Evolutionary conservation across 2,329 filamentous ascomycete species (phyloP).

Genomic region (Hypomyces rosellus): DNA sequence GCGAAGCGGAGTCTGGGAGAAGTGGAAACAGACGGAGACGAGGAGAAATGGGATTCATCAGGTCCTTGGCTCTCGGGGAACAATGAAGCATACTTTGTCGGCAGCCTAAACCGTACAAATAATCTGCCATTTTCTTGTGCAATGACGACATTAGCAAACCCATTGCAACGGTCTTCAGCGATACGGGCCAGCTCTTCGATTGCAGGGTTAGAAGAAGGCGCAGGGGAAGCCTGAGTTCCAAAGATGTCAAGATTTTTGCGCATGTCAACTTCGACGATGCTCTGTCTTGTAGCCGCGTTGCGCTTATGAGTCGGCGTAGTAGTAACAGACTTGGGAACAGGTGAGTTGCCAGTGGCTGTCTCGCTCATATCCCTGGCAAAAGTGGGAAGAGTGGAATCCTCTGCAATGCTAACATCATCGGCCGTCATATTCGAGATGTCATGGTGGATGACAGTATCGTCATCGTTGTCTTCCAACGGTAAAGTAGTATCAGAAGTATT

Average conservation of each 20-base stretch:
- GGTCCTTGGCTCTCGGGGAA: conserved; percentile 25
- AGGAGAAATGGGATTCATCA: conserved; percentile 21
- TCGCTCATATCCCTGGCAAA: too few species aligned
- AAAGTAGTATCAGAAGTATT: background rate
- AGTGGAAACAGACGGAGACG: conserved; percentile 18
- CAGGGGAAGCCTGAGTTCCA: conserved; percentile 15
- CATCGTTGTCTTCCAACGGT: background rate
- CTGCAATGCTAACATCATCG: too few species aligned
- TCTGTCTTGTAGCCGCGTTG: conserved; percentile 11
- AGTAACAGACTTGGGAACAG: background rate
- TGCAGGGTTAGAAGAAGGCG: conserved; percentile 7
- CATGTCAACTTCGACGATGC: conserved; percentile 29
- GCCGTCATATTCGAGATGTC: background rate
- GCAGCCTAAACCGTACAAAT: conserved; percentile 34
- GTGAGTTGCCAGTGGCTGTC: background rate
- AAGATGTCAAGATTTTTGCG: conserved; percentile 32
- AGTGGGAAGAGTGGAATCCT: too few species aligned
- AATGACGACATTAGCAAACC: conserved; percentile 26
- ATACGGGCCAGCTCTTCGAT: conserved; percentile 23
- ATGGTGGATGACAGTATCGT: background rate
- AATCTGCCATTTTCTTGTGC: conserved; percentile 24
- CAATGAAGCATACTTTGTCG: conserved; percentile 23
- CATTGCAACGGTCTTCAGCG: conserved; percentile 20
- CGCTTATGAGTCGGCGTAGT: background rate
- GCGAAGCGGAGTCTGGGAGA: conserved; percentile 18